These are phyloP conservation scores for Kwoniella mangroviensis DNA, from an alignment of 768 basidiomycete species.

Conservation along the genomic window DNA sequence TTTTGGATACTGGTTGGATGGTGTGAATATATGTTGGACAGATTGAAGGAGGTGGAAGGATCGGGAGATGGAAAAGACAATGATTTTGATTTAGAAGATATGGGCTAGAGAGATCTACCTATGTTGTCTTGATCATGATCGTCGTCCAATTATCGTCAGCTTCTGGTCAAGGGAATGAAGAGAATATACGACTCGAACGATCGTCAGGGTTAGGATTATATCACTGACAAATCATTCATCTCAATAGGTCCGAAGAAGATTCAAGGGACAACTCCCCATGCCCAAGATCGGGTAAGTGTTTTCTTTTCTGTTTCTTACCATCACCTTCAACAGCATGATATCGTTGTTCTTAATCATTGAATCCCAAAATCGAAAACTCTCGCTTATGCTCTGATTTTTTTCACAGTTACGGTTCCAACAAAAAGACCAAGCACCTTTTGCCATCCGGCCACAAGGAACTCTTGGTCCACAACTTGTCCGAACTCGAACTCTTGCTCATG, in stretches of 20 bases:
- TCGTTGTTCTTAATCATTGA: background rate
- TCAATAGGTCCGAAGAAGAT: conserved; percentile 56
- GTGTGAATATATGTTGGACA: no score
- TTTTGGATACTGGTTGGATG: no score
- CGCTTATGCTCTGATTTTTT: background rate
- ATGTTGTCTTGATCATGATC: no score
- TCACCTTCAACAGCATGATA: background rate
- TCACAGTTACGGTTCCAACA: conserved; percentile 83
- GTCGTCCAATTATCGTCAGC: no score
- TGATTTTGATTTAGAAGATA: no score
- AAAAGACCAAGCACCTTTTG: conserved; percentile 93
- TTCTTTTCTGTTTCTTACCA: background rate
- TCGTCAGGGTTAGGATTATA: no score
- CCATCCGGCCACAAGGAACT: conserved; percentile 96
- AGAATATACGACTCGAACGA: no score
- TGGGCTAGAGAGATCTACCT: no score
- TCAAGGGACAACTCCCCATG: conserved; percentile 93
- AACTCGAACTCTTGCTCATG: conserved; percentile 94
- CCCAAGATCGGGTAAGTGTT: conserved; percentile 73
- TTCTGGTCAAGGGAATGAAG: no score
- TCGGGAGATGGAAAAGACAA: no score
- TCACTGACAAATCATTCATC: conserved; percentile 1
- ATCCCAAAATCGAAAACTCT: background rate
- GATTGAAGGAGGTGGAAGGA: no score
- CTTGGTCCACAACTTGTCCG: conserved; percentile 88